These are phyloP conservation scores for Kwoniella newhampshirensis DNA, from an alignment of 768 basidiomycete species.

Conservation along the genomic window DNA sequence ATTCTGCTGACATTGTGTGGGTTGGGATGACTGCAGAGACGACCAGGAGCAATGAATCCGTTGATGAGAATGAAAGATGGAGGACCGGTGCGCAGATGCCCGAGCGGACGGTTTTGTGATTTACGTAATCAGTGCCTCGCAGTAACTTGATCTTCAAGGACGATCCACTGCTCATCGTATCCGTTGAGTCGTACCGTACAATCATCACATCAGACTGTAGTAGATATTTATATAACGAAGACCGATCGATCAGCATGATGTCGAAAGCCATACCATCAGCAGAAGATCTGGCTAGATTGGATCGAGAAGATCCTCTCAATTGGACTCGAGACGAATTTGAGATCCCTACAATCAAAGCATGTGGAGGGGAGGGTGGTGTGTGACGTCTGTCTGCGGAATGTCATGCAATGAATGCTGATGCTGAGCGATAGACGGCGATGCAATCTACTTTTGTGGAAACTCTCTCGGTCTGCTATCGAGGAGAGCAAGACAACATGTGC, in stretches of 20 bases:
- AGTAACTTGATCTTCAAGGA: neutral
- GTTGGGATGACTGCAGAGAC: too few species aligned
- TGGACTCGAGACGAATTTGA: slow-evolving; percentile 53
- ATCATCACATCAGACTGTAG: too few species aligned
- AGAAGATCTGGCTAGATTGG: slow-evolving; percentile 25
- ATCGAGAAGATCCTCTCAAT: slow-evolving; percentile 40
- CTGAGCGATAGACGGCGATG: slow-evolving; percentile 44
- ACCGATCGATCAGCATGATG: neutral
- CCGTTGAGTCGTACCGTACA: too few species aligned
- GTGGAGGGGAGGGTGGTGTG: slow-evolving; percentile 45
- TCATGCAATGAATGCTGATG: neutral
- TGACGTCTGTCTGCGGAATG: neutral
- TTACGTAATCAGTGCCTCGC: slow-evolving; percentile 2
- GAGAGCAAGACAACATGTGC: slow-evolving; percentile 67
- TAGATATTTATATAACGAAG: too few species aligned
- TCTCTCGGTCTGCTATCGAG: slow-evolving; percentile 82
- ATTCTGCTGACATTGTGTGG: slow-evolving; percentile 13
- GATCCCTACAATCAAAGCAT: slow-evolving; percentile 43
- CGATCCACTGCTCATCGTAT: too few species aligned
- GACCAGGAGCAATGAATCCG: too few species aligned
- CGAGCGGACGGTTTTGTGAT: neutral
- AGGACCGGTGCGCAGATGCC: too few species aligned
- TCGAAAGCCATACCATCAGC: neutral
- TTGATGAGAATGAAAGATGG: too few species aligned
- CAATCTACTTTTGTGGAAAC: slow-evolving; percentile 90